Conservation (phyloP, 2,329 filamentous ascomycete genomes). For the Aschersonia sp. region DNA sequence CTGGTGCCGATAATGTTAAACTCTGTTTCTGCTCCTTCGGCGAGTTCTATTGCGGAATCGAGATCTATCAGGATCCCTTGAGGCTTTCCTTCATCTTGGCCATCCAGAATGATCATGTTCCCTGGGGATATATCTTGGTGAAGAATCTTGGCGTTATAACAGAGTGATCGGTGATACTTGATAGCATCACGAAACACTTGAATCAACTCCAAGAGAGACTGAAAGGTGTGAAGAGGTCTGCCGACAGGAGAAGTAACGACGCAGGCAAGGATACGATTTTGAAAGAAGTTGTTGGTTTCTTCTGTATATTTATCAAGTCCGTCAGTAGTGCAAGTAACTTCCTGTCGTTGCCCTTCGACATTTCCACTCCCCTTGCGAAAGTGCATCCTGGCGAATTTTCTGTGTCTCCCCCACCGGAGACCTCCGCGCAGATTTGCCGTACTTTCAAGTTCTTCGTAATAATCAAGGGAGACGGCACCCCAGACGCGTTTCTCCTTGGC, state of each 20-base stretch:
- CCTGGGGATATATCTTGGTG: slow-evolving; percentile 7
- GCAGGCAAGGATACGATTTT: slow-evolving; percentile 9
- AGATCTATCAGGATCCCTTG: slow-evolving; percentile 9
- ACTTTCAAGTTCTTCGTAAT: slow-evolving; percentile 9
- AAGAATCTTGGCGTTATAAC: slow-evolving; percentile 4
- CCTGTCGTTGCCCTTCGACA: not conserved
- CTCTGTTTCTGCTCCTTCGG: slow-evolving; percentile 1
- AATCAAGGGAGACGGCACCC: slow-evolving; percentile 14
- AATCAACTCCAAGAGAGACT: slow-evolving; percentile 5
- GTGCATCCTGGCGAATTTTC: slow-evolving; percentile 3
- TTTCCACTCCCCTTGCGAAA: not conserved
- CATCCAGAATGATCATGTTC: slow-evolving; percentile 8
- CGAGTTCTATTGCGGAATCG: slow-evolving; percentile 6
- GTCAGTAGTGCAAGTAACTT: not conserved
- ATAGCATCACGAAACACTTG: slow-evolving; percentile 8
- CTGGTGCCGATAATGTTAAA: slow-evolving; percentile 5
- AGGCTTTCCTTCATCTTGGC: not conserved
- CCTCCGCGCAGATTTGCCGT: slow-evolving; percentile 6
- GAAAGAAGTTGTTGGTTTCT: slow-evolving; percentile 4
- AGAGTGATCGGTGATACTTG: slow-evolving; percentile 8
- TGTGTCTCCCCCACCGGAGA: slow-evolving; percentile 6
- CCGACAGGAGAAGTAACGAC: slow-evolving; percentile 9
- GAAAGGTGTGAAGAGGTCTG: slow-evolving; percentile 7
- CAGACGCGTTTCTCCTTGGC: slow-evolving; percentile 13
- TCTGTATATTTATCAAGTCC: slow-evolving; percentile 5